phyloP scores from a whole-genome alignment of 164 flowering plant genomes.

The Aristolochia contorta region DNA sequence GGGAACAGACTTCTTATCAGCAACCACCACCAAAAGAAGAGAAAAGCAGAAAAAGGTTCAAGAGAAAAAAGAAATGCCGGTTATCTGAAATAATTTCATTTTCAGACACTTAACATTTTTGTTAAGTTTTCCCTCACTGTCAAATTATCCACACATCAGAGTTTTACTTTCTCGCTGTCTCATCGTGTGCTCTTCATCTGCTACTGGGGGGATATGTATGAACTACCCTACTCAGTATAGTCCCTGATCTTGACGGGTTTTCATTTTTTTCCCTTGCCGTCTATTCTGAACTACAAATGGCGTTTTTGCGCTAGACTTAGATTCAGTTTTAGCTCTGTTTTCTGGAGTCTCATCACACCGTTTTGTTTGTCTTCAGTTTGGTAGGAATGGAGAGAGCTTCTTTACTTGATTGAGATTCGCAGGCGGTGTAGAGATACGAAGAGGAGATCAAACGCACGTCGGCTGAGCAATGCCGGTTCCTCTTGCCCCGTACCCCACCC shows the following conservation, averaged over 20 bases:
- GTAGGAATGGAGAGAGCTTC: constrained; percentile 10
- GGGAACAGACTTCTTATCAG: not conserved
- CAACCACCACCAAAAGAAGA: not conserved
- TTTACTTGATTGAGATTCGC: too few species aligned
- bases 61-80: too few species aligned
- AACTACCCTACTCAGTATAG: too few species aligned
- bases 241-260: not conserved
- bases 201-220: too few species aligned
- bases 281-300: too few species aligned
- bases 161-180: constrained; percentile 5
- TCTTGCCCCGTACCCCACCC: constrained; percentile 82
- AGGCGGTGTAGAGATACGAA: too few species aligned
- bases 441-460: too few species aligned
- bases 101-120: too few species aligned
- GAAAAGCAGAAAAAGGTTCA: not conserved
- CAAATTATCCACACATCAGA: constrained; percentile 5
- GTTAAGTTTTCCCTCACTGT: not conserved
- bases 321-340: constrained; percentile 4
- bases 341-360: not conserved
- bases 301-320: not conserved
- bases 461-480: constrained; percentile 77
- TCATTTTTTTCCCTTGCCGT: not conserved
- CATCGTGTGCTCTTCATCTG: constrained; percentile 11
- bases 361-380: constrained; percentile 15
- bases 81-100: too few species aligned